Evolutionary conservation across 306 rosid genomes (phyloP), one percentile per base, ranked within the genome.

Genomic region (Phaseolus lunatus): DNA sequence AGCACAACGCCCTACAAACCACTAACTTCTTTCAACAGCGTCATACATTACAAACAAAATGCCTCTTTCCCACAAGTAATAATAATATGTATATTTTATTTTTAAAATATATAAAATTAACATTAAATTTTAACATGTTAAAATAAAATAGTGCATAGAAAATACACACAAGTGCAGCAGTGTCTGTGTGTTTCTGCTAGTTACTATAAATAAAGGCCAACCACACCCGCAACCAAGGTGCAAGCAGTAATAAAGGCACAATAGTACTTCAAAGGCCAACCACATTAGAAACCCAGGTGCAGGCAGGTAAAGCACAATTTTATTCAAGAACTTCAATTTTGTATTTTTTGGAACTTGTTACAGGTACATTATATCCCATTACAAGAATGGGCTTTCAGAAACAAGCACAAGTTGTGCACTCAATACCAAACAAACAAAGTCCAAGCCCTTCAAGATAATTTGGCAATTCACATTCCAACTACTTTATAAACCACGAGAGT

Each of bases 181-280:
- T 33, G 37, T 8, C 37, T 33, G n/a, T n/a, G 27, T 24, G 37
- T 33, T 6, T 33, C 37, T 33, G 7, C 14, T 31, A 4, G 15
- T 69, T 22, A n/a, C 41, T 58, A n/a, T n/a, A n/a, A n/a, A 11
- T 31, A 9, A 69, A 33, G 64, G 69, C 61, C 43, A 70, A 70
- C 77, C 26, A 47, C 75, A 69, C 16, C 41, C 19, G 76, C 64
- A 61, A 71, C 27, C 45, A 35, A 18, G 31, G 64, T n/a, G 19
- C 83, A 71, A 50, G 47, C 48, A 72, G 14, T 23, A 72, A 70
- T 41, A 26, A 65, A 50, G 73, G 65, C 80, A 50, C 20, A 19
- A 18, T 14, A 16, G 52, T 24, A 18, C 31, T 53, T 14, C 29
- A 8, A 67, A 29, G 71, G 67, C 58, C 48, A 68, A 68, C 69